Evolutionary conservation across 805 yeast genomes (phyloP).

Genomic region (Scheffersomyces amazonensis): DNA sequence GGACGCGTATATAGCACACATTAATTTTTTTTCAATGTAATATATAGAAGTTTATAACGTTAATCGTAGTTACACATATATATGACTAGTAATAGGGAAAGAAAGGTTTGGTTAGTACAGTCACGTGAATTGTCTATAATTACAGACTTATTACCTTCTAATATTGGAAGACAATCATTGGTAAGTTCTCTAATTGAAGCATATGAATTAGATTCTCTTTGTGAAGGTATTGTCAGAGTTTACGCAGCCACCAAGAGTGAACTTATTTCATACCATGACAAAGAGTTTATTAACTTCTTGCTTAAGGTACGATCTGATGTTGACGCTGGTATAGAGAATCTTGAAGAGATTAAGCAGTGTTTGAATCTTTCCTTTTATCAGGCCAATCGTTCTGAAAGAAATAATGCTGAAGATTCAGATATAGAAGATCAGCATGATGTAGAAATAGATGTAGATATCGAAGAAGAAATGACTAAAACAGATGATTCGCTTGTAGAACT

Average conservation of each 20-base stretch:
- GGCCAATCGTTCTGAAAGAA: background rate
- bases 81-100: background rate
- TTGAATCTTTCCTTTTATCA: background rate
- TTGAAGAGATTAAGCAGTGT: conserved; percentile 1
- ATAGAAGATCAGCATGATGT: background rate
- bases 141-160: conserved; percentile 51
- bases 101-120: conserved; percentile 20
- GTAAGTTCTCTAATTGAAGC: conserved; percentile 42
- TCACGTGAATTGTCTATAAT: conserved; percentile 14
- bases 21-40: no score
- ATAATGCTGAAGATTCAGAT: background rate
- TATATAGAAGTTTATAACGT: no score
- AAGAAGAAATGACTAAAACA: conserved; percentile 4
- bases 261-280: conserved; percentile 49
- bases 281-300: conserved; percentile 38
- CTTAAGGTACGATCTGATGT: conserved; percentile 19
- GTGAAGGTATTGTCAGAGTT: conserved; percentile 20
- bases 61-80: no score
- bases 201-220: conserved; percentile 28
- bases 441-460: conserved; percentile 4
- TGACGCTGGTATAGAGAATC: conserved; percentile 9
- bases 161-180: conserved; percentile 47
- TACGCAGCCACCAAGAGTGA: conserved; percentile 31
- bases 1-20: background rate
- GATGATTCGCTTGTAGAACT: conserved; percentile 12